These are phyloP conservation scores for Linum trigynum DNA, from an alignment of 345 rosid species.

Conservation along the genomic window DNA sequence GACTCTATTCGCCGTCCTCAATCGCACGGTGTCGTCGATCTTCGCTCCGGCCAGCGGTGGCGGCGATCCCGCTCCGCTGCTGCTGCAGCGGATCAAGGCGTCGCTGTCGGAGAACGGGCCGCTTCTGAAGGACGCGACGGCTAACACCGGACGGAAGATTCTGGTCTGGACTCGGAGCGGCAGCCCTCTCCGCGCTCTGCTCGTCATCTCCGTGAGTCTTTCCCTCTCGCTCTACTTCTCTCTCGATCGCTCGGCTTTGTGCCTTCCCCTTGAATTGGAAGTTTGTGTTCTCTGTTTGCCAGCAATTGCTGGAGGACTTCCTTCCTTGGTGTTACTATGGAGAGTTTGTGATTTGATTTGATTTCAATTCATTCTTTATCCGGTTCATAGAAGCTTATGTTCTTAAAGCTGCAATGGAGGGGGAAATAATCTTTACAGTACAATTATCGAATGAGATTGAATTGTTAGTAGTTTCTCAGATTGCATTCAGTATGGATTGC, in stretches of 20 bases:
- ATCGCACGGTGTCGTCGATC: conserved; percentile 15
- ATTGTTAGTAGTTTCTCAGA: not conserved
- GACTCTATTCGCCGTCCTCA: conserved; percentile 41
- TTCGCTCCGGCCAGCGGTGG: conserved; percentile 15
- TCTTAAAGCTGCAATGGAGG: too few species aligned
- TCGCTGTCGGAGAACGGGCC: conserved; percentile 42
- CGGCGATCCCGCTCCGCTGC: conserved; percentile 32
- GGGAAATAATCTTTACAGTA: too few species aligned
- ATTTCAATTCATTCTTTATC: not conserved
- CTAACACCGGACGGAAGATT: conserved; percentile 34
- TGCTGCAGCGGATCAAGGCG: conserved; percentile 41
- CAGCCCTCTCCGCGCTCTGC: conserved; percentile 69
- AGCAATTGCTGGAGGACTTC: not conserved
- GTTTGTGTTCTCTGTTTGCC: not conserved
- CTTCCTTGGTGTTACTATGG: not conserved
- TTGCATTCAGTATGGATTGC: not conserved
- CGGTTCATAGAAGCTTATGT: not conserved
- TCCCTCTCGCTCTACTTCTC: not conserved
- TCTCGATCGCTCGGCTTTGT: not conserved
- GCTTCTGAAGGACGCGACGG: conserved; percentile 43
- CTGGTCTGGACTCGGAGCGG: conserved; percentile 74
- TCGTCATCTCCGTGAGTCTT: conserved; percentile 66
- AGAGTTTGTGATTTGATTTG: not conserved
- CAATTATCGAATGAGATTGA: too few species aligned
- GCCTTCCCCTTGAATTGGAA: not conserved